A percentile compares a stretch with the other conserved stretches of the same genome.
Evolutionary conservation across 1,284 basidiomycete species (phyloP).

Genomic region (Cronartium ribicola): DNA sequence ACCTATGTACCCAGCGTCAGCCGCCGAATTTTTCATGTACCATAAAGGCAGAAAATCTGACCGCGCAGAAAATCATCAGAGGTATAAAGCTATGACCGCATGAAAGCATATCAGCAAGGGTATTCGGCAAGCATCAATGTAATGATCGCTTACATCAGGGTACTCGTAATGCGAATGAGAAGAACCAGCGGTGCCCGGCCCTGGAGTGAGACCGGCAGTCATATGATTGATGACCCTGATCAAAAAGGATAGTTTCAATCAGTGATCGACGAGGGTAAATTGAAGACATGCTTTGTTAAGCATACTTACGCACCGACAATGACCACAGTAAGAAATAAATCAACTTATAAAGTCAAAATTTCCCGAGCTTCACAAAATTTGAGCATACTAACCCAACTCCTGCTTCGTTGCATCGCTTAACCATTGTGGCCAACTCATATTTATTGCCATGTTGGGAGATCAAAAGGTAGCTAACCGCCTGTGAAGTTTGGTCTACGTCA

Average conservation of each 20-base stretch:
- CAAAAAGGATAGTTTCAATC: background rate
- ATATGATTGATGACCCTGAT: conserved; percentile 34
- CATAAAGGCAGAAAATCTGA: background rate
- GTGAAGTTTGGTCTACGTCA: background rate
- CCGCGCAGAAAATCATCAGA: conserved; percentile 18
- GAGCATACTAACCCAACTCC: conserved; percentile 12
- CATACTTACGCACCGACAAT: conserved; percentile 33
- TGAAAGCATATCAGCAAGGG: background rate
- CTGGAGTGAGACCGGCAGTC: conserved; percentile 10
- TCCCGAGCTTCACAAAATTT: too few species aligned
- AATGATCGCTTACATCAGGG: conserved; percentile 6
- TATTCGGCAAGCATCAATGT: background rate
- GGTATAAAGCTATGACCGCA: conserved; percentile 2
- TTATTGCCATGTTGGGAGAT: conserved; percentile 24
- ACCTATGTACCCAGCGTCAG: conserved; percentile 9
- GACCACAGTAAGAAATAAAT: background rate
- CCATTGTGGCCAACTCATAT: conserved; percentile 26
- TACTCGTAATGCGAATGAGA: conserved; percentile 24
- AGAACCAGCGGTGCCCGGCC: background rate
- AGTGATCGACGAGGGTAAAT: background rate
- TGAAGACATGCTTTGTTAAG: background rate
- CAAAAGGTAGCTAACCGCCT: conserved; percentile 28
- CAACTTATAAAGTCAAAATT: too few species aligned
- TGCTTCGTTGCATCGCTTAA: conserved; percentile 16
- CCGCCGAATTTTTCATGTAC: too few species aligned